A percentile compares a stretch with the other conserved stretches of the same genome.
phyloP scores from a whole-genome alignment of 2,329 filamentous ascomycete species.

The Cercospora brassicicola region DNA sequence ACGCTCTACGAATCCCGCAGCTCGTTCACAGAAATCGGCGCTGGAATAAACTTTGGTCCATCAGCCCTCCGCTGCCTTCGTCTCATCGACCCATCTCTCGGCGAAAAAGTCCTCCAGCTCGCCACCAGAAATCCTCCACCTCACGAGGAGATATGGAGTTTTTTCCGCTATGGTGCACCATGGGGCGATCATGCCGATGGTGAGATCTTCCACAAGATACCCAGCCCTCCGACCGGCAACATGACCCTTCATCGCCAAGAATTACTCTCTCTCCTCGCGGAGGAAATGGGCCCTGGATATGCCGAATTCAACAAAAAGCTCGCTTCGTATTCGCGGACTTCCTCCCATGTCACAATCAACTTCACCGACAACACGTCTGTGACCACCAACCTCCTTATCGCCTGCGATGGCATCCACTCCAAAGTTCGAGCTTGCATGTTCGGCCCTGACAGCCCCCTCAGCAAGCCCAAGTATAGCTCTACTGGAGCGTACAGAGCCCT shows the following conservation, averaged over 20 bases:
- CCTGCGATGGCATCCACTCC: conserved; percentile 66
- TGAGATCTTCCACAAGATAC: conserved; percentile 34
- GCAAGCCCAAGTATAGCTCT: conserved; percentile 53
- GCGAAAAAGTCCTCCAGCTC: conserved; percentile 38
- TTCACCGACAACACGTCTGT: conserved; percentile 50
- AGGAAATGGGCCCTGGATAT: conserved; percentile 35
- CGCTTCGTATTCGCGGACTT: conserved; percentile 11
- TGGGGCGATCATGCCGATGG: conserved; percentile 26
- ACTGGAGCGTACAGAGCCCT: conserved; percentile 63
- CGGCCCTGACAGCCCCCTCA: conserved; percentile 48
- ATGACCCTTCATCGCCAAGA: conserved; percentile 42
- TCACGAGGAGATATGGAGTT: conserved; percentile 44
- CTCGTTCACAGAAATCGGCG: conserved; percentile 59
- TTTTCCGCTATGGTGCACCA: conserved; percentile 41
- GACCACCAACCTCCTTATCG: conserved; percentile 54
- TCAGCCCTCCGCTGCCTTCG: conserved; percentile 91
- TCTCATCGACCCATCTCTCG: conserved; percentile 60
- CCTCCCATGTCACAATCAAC: conserved; percentile 34
- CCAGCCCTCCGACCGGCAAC: conserved; percentile 32
- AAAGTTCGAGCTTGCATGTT: conserved; percentile 55
- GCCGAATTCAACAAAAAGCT: conserved; percentile 27
- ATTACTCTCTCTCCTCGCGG: conserved; percentile 47
- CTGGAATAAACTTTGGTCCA: conserved; percentile 59
- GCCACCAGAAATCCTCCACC: conserved; percentile 42
- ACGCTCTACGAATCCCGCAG: conserved; percentile 44